phyloP scores from a whole-genome alignment of 2,329 filamentous ascomycete genomes.

The Fusarium begoniae region DNA sequence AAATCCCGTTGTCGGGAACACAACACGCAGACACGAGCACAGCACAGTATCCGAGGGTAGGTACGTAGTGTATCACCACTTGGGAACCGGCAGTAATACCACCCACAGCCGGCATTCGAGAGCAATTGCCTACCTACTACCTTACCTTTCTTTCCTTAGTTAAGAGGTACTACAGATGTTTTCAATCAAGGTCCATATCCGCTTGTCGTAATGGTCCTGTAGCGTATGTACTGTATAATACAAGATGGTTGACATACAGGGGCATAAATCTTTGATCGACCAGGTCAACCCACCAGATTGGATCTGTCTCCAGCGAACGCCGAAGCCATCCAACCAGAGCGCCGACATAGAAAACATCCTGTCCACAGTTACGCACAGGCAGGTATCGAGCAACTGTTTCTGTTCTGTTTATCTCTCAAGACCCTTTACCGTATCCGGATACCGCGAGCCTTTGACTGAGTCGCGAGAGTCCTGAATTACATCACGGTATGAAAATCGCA shows the following conservation, averaged over 20 bases:
- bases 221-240: not conserved
- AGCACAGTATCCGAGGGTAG: not conserved
- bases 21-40: not conserved
- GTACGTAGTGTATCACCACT: not conserved
- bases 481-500: slow-evolving; percentile 17
- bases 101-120: slow-evolving; percentile 18
- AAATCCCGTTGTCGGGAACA: not conserved
- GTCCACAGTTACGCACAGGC: slow-evolving; percentile 22
- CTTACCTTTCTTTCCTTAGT: no score
- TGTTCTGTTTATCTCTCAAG: slow-evolving; percentile 31
- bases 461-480: slow-evolving; percentile 21
- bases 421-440: slow-evolving; percentile 29
- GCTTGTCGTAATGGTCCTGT: slow-evolving; percentile 4
- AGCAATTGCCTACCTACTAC: not conserved
- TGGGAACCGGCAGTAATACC: not conserved
- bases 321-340: slow-evolving; percentile 33
- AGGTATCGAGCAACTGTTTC: slow-evolving; percentile 23
- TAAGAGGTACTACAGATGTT: not conserved
- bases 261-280: slow-evolving; percentile 23
- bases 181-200: not conserved
- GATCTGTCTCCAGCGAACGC: slow-evolving; percentile 17
- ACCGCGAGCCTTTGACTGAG: slow-evolving; percentile 7
- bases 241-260: slow-evolving; percentile 6
- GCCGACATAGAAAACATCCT: slow-evolving; percentile 33
- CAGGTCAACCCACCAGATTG: slow-evolving; percentile 29